phyloP scores from a whole-genome alignment of 2,329 filamentous ascomycete genomes.

The Clarireedia hainanense region DNA sequence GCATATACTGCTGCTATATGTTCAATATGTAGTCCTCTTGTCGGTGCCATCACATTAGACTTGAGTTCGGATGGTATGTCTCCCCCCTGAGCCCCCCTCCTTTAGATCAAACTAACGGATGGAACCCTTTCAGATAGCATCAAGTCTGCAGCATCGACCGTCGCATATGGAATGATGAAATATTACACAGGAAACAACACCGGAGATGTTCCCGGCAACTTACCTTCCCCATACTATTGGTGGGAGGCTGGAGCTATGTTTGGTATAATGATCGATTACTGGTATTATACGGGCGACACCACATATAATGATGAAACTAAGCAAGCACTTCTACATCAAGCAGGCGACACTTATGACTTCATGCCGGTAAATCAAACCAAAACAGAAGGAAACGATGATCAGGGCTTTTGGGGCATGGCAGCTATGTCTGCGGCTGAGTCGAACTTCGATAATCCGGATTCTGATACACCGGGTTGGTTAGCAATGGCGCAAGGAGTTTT shows the following conservation, averaged over 20 bases:
- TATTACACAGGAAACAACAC: slow-evolving; percentile 43
- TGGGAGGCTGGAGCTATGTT: slow-evolving; percentile 64
- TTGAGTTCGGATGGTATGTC: slow-evolving; percentile 4
- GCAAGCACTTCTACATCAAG: slow-evolving; percentile 64
- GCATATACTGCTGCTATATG: slow-evolving; percentile 9
- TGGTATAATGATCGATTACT: slow-evolving; percentile 69
- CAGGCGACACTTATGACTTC: slow-evolving; percentile 62
- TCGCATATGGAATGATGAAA: slow-evolving; percentile 41
- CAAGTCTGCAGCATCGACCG: slow-evolving; percentile 26
- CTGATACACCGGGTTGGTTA: slow-evolving; percentile 54
- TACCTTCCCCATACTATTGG: slow-evolving; percentile 30
- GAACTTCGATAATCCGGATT: slow-evolving; percentile 49
- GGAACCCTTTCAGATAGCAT: slow-evolving; percentile 21
- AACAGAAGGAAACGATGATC: slow-evolving; percentile 59
- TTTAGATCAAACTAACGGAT: neutral
- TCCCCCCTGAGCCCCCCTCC: neutral
- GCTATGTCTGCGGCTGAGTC: slow-evolving; percentile 63
- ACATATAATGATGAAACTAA: slow-evolving; percentile 55
- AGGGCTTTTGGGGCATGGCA: slow-evolving; percentile 64
- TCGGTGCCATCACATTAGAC: slow-evolving; percentile 6
- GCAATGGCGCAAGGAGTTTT: slow-evolving; percentile 66
- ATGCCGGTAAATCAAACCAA: slow-evolving; percentile 66
- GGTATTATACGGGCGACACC: slow-evolving; percentile 69
- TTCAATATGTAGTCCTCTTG: slow-evolving; percentile 5
- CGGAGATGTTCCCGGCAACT: slow-evolving; percentile 42